Percentiles rank a stretch among this genome's conserved stretches.
Conservation (phyloP, 768 basidiomycete genomes). For the Galerina sulciceps region DNA sequence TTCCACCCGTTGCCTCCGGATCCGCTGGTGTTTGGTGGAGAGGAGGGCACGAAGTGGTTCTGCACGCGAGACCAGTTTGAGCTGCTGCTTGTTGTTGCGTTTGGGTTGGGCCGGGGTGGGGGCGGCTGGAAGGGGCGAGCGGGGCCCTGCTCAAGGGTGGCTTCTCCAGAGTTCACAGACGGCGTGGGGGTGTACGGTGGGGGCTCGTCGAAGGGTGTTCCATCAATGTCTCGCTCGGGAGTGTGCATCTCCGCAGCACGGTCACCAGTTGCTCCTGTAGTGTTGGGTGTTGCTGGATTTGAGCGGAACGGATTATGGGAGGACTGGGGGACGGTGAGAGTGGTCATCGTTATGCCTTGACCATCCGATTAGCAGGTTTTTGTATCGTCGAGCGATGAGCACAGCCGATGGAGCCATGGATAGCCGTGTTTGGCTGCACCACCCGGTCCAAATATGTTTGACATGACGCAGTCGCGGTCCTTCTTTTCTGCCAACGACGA, state of each 20-base stretch:
- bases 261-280: constrained; percentile 24
- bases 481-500: neutral
- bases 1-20: too few species aligned
- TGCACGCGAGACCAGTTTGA: constrained; percentile 2
- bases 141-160: constrained; percentile 66
- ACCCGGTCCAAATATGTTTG: neutral
- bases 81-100: constrained; percentile 1
- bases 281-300: constrained; percentile 28
- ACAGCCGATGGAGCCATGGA: too few species aligned
- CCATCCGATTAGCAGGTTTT: too few species aligned
- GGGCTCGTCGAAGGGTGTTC: constrained; percentile 53
- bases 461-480: neutral
- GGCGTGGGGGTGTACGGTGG: constrained; percentile 73
- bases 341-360: neutral
- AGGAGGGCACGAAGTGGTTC: neutral
- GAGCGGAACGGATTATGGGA: constrained; percentile 39
- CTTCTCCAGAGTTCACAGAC: constrained; percentile 58
- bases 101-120: constrained; percentile 20
- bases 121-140: constrained; percentile 61
- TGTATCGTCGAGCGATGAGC: too few species aligned
- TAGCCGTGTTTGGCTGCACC: too few species aligned
- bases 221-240: constrained; percentile 23
- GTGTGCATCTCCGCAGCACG: neutral
- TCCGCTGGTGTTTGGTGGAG: neutral
- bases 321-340: neutral